phyloP scores from a whole-genome alignment of 345 rosid genomes.

The Dipteronia sinensis region DNA sequence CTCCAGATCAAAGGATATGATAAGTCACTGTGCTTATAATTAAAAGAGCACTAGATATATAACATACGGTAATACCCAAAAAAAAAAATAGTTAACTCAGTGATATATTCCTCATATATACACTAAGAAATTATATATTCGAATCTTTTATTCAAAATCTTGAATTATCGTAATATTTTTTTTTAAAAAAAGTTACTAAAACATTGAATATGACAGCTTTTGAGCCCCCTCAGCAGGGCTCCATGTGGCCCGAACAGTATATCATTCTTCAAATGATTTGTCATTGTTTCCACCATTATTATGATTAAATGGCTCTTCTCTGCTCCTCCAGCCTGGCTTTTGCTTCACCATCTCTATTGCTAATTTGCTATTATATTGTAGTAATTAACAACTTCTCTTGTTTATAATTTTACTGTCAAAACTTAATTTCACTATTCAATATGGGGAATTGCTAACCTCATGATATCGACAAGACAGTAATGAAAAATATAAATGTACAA shows the following conservation, averaged over 20 bases:
- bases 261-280: slow-evolving; percentile 26
- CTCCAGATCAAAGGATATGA: background rate
- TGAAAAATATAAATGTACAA: background rate
- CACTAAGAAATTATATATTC: too few relatives aligned
- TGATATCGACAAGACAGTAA: background rate
- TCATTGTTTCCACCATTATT: slow-evolving; percentile 7
- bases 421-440: too few relatives aligned
- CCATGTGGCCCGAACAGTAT: slow-evolving; percentile 16
- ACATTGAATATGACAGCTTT: slow-evolving; percentile 12
- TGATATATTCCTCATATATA: too few relatives aligned
- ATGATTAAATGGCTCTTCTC: background rate
- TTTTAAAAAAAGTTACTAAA: too few relatives aligned
- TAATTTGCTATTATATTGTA: background rate
- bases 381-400: background rate
- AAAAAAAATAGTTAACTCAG: too few relatives aligned
- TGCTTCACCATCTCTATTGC: background rate
- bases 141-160: too few relatives aligned
- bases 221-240: background rate
- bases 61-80: too few relatives aligned
- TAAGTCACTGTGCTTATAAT: too few relatives aligned
- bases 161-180: too few relatives aligned
- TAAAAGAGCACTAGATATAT: too few relatives aligned
- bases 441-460: too few relatives aligned
- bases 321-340: slow-evolving; percentile 20
- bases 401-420: too few relatives aligned